Conservation (phyloP, 345 rosid species). For the Eucalyptus viminalis region DNA sequence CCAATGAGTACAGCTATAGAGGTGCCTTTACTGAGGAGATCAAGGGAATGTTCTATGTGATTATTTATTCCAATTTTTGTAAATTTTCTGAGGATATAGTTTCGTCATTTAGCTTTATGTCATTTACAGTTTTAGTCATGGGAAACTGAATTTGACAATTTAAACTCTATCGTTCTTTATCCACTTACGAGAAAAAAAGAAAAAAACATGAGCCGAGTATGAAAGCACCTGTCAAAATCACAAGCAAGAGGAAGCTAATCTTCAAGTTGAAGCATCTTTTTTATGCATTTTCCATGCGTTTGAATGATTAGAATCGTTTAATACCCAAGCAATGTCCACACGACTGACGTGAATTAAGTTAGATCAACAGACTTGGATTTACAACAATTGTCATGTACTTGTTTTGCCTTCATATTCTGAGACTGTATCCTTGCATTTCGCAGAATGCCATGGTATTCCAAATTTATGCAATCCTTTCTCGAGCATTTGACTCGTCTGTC, state of each 20-base stretch:
- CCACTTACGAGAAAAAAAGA: not conserved
- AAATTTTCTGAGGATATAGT: not conserved
- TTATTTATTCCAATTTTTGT: not conserved
- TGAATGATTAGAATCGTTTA: not conserved
- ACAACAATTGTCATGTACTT: not conserved
- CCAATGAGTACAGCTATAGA: too few relatives aligned
- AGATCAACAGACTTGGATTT: not conserved
- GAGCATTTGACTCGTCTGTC: constrained; percentile 47
- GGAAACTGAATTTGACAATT: too few relatives aligned
- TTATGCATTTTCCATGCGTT: not conserved
- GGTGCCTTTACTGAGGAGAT: not conserved
- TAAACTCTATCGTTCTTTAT: too few relatives aligned
- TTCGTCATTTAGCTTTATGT: not conserved
- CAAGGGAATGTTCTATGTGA: not conserved
- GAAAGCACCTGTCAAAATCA: not conserved
- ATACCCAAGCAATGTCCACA: not conserved
- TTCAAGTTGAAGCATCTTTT: not conserved
- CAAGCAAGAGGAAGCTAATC: not conserved
- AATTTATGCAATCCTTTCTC: constrained; percentile 71
- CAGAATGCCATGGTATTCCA: constrained; percentile 59
- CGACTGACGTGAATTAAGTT: not conserved
- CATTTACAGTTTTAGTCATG: not conserved
- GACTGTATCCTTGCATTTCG: not conserved
- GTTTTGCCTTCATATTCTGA: not conserved
- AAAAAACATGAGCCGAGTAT: not conserved